Evolutionary conservation across 2,329 filamentous ascomycete species (phyloP), one percentile per base, ranked within the genome.

Genomic region (Aspergillus fijiensis): DNA sequence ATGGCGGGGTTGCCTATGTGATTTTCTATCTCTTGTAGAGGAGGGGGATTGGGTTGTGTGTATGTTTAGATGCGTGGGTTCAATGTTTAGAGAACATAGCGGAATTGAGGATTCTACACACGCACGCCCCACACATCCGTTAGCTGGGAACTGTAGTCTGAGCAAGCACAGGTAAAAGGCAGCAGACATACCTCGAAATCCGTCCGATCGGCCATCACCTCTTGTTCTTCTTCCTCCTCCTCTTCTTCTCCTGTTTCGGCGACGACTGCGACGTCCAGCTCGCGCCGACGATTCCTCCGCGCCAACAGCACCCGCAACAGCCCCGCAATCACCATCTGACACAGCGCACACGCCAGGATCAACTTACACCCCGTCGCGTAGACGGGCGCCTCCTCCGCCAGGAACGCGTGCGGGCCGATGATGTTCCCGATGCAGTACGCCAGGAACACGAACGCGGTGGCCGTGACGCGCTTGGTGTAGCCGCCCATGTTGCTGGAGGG

Each of bases 1-100:
- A 87, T 96, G 75, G 80, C 76, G 73, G 76, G 78, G 55, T 82
- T 95, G 78, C 87, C 85, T 0, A 91, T 92, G 79, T 92, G 51
- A 67, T n/a, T 5, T n/a, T 42, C 6, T 14, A 12, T 42, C 2
- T 33, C 11, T 33, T 33, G 9, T 33, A 12, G 9, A 33, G 31
- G 31, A 33, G 31, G 31, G 23, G 23, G 23, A 1, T 9, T 5
- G 33, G 33, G 10, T 16, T 35, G 31, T 2, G 2, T 33, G 31
- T 33, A 12, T 35, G 14, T 12, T 4, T 35, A 12, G 10, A 35
- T 4, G 33, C 10, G 14, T 4, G 33, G 4, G 14, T 12, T 14
- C 3, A 12, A 35, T 16, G 1, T 35, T 35, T 35, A 35, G 11
- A 35, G 33, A 5, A 35, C 33, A 16, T 35, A 35, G 33, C 14